A percentile compares a stretch with the other conserved stretches of the same genome.
Conservation (phyloP, 139 green algal species). For the Ettlia oleoabundans region DNA sequence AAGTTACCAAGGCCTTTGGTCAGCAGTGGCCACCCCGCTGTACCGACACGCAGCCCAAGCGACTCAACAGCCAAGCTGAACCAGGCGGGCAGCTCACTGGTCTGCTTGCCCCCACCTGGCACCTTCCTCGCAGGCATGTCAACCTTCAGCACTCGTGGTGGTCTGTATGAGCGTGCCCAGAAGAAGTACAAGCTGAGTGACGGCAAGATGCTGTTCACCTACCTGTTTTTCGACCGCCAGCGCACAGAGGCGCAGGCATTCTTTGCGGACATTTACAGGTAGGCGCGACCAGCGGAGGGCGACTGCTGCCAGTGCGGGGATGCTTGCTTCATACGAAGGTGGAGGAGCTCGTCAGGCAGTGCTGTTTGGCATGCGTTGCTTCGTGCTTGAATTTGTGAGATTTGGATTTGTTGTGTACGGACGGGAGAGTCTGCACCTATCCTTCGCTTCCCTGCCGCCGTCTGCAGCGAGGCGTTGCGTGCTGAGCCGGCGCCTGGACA, state of each 20-base stretch:
- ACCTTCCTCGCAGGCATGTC: slow-evolving; percentile 76
- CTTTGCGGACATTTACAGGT: slow-evolving; percentile 83
- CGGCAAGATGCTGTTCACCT: slow-evolving; percentile 91
- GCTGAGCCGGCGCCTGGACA: slow-evolving; percentile 63
- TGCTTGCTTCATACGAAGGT: background rate
- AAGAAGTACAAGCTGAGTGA: slow-evolving; percentile 79
- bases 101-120: background rate
- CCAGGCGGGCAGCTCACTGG: too few relatives aligned
- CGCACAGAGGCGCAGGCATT: slow-evolving; percentile 68
- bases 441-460: slow-evolving; percentile 77
- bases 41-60: too few relatives aligned
- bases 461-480: slow-evolving; percentile 73
- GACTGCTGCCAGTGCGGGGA: background rate
- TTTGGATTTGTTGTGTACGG: too few relatives aligned
- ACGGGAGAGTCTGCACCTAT: background rate
- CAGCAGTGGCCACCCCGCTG: too few relatives aligned
- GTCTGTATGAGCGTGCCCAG: slow-evolving; percentile 85
- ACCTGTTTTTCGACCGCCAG: slow-evolving; percentile 78
- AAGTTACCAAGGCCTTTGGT: too few relatives aligned
- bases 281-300: too few relatives aligned
- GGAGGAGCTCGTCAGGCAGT: too few relatives aligned
- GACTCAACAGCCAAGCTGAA: too few relatives aligned
- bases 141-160: slow-evolving; percentile 86
- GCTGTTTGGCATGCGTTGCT: too few relatives aligned
- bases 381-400: background rate